These are phyloP conservation scores for Azolla pinnata DNA, from an alignment of 75 land plant genomes.

Conservation along the genomic window DNA sequence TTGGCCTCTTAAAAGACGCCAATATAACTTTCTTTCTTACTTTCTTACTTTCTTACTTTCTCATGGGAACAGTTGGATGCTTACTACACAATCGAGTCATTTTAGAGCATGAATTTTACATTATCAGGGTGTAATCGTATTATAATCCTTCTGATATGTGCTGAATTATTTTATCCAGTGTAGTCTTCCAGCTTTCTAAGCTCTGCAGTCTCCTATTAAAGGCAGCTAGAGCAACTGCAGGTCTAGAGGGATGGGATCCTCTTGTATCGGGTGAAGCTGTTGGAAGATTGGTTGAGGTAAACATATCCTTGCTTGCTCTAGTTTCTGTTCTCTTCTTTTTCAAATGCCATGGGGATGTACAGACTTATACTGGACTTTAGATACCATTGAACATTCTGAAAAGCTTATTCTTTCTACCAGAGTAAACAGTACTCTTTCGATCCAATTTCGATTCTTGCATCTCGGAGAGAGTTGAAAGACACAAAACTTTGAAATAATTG, in stretches of 20 bases:
- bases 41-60: not conserved
- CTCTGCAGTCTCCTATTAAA: slow-evolving; percentile 66
- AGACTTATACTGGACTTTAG: too few relatives aligned
- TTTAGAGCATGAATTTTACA: not conserved
- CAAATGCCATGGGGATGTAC: too few relatives aligned
- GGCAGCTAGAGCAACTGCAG: slow-evolving; percentile 49
- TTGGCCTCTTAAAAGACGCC: not conserved
- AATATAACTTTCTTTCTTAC: not conserved
- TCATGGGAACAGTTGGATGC: not conserved
- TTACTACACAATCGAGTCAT: not conserved
- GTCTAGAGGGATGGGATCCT: slow-evolving; percentile 81
- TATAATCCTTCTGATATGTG: slow-evolving; percentile 3
- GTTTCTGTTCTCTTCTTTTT: not conserved
- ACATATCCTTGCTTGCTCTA: too few relatives aligned
- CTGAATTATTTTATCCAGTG: slow-evolving; percentile 27
- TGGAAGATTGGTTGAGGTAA: slow-evolving; percentile 71
- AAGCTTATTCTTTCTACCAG: not conserved
- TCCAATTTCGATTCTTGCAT: too few relatives aligned
- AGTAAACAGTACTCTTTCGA: too few relatives aligned
- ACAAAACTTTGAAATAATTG: too few relatives aligned
- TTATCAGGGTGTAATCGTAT: too few relatives aligned
- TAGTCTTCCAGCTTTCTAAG: slow-evolving; percentile 94
- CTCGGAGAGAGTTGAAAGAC: too few relatives aligned
- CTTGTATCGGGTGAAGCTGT: slow-evolving; percentile 67
- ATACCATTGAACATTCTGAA: not conserved